phyloP scores from a whole-genome alignment of 2,329 filamentous ascomycete species.

The Atkinsonella hypoxylon region DNA sequence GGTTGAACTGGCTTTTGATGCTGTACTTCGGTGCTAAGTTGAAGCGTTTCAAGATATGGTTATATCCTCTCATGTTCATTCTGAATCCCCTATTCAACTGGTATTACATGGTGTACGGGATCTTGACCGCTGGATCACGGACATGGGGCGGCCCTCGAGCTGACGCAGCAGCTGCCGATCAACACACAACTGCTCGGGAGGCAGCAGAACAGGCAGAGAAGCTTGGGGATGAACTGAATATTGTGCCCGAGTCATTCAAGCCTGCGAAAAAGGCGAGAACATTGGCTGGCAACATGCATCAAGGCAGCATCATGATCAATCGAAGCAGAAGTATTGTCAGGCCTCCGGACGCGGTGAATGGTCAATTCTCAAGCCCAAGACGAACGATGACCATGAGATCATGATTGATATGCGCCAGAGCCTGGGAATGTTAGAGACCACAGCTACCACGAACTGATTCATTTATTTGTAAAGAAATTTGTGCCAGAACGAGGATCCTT shows the following conservation, averaged over 20 bases:
- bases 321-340: conserved; percentile 35
- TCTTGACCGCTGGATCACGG: conserved; percentile 84
- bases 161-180: conserved; percentile 72
- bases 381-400: too few species aligned
- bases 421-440: too few species aligned
- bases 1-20: conserved; percentile 92
- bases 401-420: too few species aligned
- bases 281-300: conserved; percentile 17
- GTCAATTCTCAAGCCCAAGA: too few species aligned
- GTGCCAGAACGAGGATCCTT: too few species aligned
- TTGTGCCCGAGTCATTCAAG: conserved; percentile 77
- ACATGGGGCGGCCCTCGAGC: conserved; percentile 93
- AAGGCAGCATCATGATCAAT: conserved; percentile 24
- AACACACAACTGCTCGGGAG: conserved; percentile 62
- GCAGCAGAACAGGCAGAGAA: conserved; percentile 73
- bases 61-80: conserved; percentile 92
- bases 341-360: too few species aligned
- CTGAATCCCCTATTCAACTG: conserved; percentile 97
- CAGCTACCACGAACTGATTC: too few species aligned
- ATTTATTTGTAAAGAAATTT: too few species aligned
- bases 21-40: conserved; percentile 86
- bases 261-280: conserved; percentile 40
- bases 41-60: conserved; percentile 81
- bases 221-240: conserved; percentile 76
- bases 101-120: conserved; percentile 96